These are phyloP conservation scores for Aspergillus egyptiacus DNA, from an alignment of 495 filamentous ascomycete genomes.

Conservation along the genomic window DNA sequence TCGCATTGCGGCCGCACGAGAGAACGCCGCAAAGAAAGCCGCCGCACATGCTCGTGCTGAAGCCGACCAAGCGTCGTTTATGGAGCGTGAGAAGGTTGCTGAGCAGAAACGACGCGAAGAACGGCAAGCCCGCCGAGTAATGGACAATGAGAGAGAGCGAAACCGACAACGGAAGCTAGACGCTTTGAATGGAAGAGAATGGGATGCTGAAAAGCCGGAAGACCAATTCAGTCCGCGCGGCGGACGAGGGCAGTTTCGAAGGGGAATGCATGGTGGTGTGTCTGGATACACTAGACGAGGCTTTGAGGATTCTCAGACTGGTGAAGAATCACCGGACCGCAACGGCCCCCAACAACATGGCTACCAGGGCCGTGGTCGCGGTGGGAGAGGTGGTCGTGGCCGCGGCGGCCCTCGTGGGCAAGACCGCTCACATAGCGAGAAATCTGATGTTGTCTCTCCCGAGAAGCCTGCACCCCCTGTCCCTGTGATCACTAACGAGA, in stretches of 20 bases:
- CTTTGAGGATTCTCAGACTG: slow-evolving; percentile 24
- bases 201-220: slow-evolving; percentile 71
- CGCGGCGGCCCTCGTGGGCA: slow-evolving; percentile 31
- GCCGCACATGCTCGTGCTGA: slow-evolving; percentile 61
- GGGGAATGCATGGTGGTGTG: slow-evolving; percentile 59
- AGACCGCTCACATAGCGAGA: slow-evolving; percentile 15
- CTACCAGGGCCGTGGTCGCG: slow-evolving; percentile 24
- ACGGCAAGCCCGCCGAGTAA: slow-evolving; percentile 47
- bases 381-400: slow-evolving; percentile 30
- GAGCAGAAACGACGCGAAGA: slow-evolving; percentile 51
- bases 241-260: slow-evolving; percentile 40
- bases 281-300: slow-evolving; percentile 33
- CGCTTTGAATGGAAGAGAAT: slow-evolving; percentile 61
- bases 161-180: slow-evolving; percentile 67
- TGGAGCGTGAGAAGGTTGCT: slow-evolving; percentile 57
- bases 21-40: slow-evolving; percentile 51
- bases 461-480: slow-evolving; percentile 14
- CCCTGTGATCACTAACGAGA: slow-evolving; percentile 28
- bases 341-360: neutral
- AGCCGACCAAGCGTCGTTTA: slow-evolving; percentile 61
- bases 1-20: slow-evolving; percentile 52
- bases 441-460: slow-evolving; percentile 16
- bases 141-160: slow-evolving; percentile 66
- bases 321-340: slow-evolving; percentile 13
- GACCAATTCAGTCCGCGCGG: slow-evolving; percentile 48